These are phyloP conservation scores for Globisporangium nagaii DNA, from an alignment of 352 stramenopile species.

Conservation along the genomic window DNA sequence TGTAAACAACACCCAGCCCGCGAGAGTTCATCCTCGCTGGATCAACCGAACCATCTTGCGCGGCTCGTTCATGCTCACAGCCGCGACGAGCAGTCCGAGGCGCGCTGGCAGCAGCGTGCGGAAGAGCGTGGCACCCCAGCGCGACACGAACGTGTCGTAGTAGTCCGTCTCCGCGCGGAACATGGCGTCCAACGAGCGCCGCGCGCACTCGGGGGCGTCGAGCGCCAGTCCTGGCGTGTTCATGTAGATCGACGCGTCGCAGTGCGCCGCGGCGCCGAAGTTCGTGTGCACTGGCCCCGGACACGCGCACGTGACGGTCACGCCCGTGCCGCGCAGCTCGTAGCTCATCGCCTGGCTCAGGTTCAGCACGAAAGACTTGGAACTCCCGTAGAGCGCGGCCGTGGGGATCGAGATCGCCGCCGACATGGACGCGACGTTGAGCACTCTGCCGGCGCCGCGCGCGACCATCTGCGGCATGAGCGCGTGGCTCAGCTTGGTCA, in stretches of 20 bases:
- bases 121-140: constrained; percentile 24
- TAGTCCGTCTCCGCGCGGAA: constrained; percentile 36
- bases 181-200: constrained; percentile 38
- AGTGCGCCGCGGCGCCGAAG: constrained; percentile 37
- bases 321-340: constrained; percentile 47
- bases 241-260: constrained; percentile 42
- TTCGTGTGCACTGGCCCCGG: constrained; percentile 65
- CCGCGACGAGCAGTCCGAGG: constrained; percentile 29
- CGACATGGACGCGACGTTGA: constrained; percentile 76
- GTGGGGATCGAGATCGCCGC: constrained; percentile 44
- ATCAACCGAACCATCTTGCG: constrained; percentile 5
- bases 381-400: constrained; percentile 56
- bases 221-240: constrained; percentile 32
- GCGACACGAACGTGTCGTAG: constrained; percentile 51
- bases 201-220: constrained; percentile 35
- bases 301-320: constrained; percentile 64
- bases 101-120: constrained; percentile 30
- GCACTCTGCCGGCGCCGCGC: constrained; percentile 49
- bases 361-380: constrained; percentile 61
- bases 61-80: constrained; percentile 25
- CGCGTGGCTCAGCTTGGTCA: constrained; percentile 42
- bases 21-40: too few species aligned
- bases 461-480: constrained; percentile 63
- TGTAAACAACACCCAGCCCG: background rate
- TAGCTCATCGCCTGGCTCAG: constrained; percentile 71